Evolutionary conservation across 257 asterid genomes (phyloP).

Genomic region (Solanum rostratum): DNA sequence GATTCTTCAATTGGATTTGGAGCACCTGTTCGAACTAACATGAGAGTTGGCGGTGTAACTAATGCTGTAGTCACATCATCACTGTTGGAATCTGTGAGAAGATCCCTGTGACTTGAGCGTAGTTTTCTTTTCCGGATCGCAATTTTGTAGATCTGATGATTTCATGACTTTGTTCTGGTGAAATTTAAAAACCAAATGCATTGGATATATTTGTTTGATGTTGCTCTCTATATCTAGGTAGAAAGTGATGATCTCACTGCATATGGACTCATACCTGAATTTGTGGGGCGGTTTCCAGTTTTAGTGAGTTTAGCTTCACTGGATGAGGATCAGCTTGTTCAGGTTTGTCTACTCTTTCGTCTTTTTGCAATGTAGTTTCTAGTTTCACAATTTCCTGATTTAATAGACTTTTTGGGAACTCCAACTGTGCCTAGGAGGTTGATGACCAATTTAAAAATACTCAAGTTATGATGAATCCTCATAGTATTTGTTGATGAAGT

Average conservation of each 20-base stretch:
- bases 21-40: constrained; percentile 69
- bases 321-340: constrained; percentile 77
- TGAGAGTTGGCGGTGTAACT: constrained; percentile 54
- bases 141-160: background rate
- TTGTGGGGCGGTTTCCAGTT: constrained; percentile 86
- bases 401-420: background rate
- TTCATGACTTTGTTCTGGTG: background rate
- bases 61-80: constrained; percentile 54
- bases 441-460: background rate
- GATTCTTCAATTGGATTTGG: constrained; percentile 96
- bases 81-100: constrained; percentile 67
- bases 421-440: background rate
- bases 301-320: constrained; percentile 78
- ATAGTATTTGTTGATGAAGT: background rate
- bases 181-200: background rate
- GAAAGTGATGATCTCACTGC: constrained; percentile 86
- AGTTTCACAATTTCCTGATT: background rate
- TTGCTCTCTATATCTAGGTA: constrained; percentile 41
- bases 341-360: constrained; percentile 34
- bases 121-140: background rate
- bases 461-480: background rate
- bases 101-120: background rate
- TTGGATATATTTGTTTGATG: constrained; percentile 2
- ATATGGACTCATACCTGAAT: constrained; percentile 93
- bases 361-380: background rate